These are phyloP conservation scores for Hyphopichia wangnamkhiaoensis DNA, from an alignment of 1,139 yeast species.

Conservation along the genomic window DNA sequence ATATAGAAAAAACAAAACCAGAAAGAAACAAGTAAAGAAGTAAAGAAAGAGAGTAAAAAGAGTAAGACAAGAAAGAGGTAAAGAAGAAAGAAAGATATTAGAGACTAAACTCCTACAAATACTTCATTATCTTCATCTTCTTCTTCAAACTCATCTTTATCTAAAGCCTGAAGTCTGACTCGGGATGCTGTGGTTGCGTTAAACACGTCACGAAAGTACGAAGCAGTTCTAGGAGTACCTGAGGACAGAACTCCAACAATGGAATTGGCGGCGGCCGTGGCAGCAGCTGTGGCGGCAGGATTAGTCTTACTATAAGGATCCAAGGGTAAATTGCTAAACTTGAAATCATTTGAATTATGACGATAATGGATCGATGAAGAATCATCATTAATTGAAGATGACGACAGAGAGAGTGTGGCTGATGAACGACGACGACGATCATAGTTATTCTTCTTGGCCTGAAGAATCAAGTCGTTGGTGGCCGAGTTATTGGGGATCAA, in stretches of 20 bases:
- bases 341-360: conserved; percentile 5
- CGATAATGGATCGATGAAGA: neutral
- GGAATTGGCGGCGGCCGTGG: neutral
- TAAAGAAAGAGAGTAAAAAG: too few species aligned
- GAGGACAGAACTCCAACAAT: neutral
- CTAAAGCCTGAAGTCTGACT: conserved; percentile 18
- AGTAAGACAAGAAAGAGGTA: conserved; percentile 1
- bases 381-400: conserved; percentile 6
- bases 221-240: neutral
- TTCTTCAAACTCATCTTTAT: conserved; percentile 23
- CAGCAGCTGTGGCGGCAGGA: neutral
- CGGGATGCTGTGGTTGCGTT: conserved; percentile 18
- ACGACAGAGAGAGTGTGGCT: conserved; percentile 11
- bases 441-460: conserved; percentile 28
- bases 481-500: conserved; percentile 28
- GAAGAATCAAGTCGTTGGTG: conserved; percentile 26
- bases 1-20: too few species aligned
- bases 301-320: conserved; percentile 1
- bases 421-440: conserved; percentile 22
- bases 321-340: conserved; percentile 5
- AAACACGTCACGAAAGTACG: conserved; percentile 14
- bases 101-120: conserved; percentile 24
- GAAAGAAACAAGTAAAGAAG: too few species aligned
- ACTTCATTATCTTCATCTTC: conserved; percentile 25
- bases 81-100: conserved; percentile 9